These are phyloP conservation scores for Lactarius deliciosus DNA, from an alignment of 768 basidiomycete genomes.

Conservation along the genomic window DNA sequence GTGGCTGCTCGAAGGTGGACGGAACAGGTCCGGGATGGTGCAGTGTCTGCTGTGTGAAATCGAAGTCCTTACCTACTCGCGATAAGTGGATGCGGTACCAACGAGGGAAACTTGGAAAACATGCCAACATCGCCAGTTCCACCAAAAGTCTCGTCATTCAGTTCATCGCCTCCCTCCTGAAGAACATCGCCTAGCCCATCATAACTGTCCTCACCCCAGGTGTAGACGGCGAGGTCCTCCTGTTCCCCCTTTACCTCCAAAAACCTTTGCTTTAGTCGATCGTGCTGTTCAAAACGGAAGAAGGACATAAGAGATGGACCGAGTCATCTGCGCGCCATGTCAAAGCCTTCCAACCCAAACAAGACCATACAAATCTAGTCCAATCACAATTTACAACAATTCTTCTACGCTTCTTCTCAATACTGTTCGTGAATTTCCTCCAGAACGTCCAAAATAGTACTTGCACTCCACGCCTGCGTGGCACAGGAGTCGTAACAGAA, in stretches of 20 bases:
- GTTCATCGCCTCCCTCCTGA: slow-evolving; percentile 85
- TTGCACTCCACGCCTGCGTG: slow-evolving; percentile 96
- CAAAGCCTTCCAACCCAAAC: slow-evolving; percentile 18
- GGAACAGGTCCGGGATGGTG: slow-evolving; percentile 25
- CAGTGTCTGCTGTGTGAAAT: slow-evolving; percentile 61
- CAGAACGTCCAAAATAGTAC: slow-evolving; percentile 87
- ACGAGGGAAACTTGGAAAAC: slow-evolving; percentile 33
- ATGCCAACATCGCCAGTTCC: slow-evolving; percentile 66
- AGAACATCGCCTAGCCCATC: slow-evolving; percentile 87
- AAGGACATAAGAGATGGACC: slow-evolving; percentile 57
- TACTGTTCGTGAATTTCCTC: slow-evolving; percentile 59
- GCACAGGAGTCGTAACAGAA: slow-evolving; percentile 86
- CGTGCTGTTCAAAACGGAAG: slow-evolving; percentile 68
- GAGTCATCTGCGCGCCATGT: slow-evolving; percentile 6
- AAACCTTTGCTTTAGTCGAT: slow-evolving; percentile 55
- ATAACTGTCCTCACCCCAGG: slow-evolving; percentile 89
- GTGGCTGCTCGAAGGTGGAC: slow-evolving; percentile 2
- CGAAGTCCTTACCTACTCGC: slow-evolving; percentile 80
- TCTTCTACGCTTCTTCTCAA: background rate
- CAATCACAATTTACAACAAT: background rate
- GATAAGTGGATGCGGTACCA: slow-evolving; percentile 3
- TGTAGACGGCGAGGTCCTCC: slow-evolving; percentile 88
- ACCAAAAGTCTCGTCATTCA: slow-evolving; percentile 98
- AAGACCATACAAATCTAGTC: slow-evolving; percentile 25
- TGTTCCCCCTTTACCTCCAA: slow-evolving; percentile 47